Evolutionary conservation across 208 protist species (phyloP), one percentile per base, ranked within the genome.

Genomic region (Acanthamoeba lugdunensis): DNA sequence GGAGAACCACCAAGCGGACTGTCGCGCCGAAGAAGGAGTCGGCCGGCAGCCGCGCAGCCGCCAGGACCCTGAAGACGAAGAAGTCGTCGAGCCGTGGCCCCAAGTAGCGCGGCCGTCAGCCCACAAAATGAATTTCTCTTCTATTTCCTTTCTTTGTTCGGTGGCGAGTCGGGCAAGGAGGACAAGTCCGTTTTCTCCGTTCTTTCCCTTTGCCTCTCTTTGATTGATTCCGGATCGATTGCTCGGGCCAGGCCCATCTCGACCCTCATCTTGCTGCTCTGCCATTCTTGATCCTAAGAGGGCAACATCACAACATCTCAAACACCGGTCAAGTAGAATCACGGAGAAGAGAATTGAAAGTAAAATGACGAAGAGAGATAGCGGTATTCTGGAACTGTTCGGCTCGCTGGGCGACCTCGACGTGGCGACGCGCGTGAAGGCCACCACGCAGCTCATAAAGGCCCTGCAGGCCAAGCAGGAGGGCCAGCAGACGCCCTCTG

Each of bases 331-430:
- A 4, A 67, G 61, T 67, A 67, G 61, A 67, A 67, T 67, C 58
- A 25, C 56, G 21, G 3, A 61, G 18, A 67, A 25, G 23, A 67
- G 23, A 67, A 67, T 67, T 67, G 61, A 28, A 73, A 73, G 33
- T 13, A 73, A 73, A 73, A 88, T 65, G 79, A 88, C 79, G 25
- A 33, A 28, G 14, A 56, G 28, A 92, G 69, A 92, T 56, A 23
- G 69, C 16, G 63, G 63, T n/a, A 73, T 92, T 28, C 56, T 92
- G 63, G 88, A 92, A 21, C 30, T 92, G n/a, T 92, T 92, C 65
- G 23, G 28, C 37, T 50, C 45, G 33, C 30, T 92, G 63, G 88
- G 65, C 28, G 88, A 92, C n/a, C 65, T 92, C 13, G 88, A 92
- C 11, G 48, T 45, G 28, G 28, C 23, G 23, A 73, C 28, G 69